Base-by-base conservation (phyloP, 371 early-diverging fungal genomes). In the Lichtheimia ramosa region DNA sequence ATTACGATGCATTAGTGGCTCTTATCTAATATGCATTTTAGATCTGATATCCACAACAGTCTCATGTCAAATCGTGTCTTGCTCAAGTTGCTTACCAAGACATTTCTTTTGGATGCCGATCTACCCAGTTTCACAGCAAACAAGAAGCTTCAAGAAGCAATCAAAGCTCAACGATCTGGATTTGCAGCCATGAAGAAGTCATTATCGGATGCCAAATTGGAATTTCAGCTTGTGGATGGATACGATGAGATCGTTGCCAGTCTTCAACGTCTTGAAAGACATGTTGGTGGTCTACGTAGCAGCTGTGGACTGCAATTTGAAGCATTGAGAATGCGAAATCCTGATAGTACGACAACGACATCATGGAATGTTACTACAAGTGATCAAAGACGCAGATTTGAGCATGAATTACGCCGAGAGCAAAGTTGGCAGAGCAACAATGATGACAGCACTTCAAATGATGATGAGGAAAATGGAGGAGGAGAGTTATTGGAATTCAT, bases 261-360 rank as follows among this genome's bases (percentile, higher is more conserved):
- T 16, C 64, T 89, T 1, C 83, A 86, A 59, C 83, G 83, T 1
- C 70, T 91, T 20, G 80, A 88, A 16, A 86, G 84, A 55, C 86
- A 86, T 57, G 65, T 89, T 50, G 82, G 88, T 20, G 82, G 87
- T 23, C 63, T 87, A n/a, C 71, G 87, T 16, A 85, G 83, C 56
- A 83, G 86, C 34, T 84, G 85, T 56, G 87, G 86, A 21, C 57
- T 87, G 7, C 83, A 87, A 58, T 83, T 83, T 59, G 86, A 85
- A 59, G 79, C 82, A 43, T 70, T 82, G 58, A 70, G 65, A 5
- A 49, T 49, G 7, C 20, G 28, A 15, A 58, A 34, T 34, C 34
- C 34, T 34, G 34, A 34, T 34, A 34, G 34, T 8, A 34, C 34
- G 55, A n/a, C 40, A 51, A n/a, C 15, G 21, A 16, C 34, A 53